Conservation (phyloP, 805 yeast species). For the Ogataea neopini region DNA sequence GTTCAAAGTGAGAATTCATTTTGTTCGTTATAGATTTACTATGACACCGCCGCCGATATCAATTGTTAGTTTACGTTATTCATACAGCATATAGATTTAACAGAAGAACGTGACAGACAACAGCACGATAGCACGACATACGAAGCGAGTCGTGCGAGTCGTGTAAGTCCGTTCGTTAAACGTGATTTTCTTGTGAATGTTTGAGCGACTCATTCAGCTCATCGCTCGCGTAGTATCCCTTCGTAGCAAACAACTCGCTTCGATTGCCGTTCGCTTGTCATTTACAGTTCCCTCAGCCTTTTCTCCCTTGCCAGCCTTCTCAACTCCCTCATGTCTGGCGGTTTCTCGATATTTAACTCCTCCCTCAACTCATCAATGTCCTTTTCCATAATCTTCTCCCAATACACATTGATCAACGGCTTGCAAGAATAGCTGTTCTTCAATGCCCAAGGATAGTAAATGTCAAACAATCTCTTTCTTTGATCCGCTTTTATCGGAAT, state of each 20-base stretch:
- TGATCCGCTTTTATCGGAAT: slow-evolving; percentile 66
- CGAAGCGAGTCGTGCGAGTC: too few species aligned
- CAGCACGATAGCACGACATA: too few species aligned
- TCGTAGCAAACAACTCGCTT: too few species aligned
- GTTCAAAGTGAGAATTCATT: not conserved
- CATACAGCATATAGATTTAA: slow-evolving; percentile 4
- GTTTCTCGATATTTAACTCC: slow-evolving; percentile 72
- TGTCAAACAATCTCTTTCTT: slow-evolving; percentile 59
- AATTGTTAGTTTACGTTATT: slow-evolving; percentile 3
- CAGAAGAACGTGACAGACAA: too few species aligned
- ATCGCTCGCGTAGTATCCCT: too few species aligned
- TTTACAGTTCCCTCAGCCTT: slow-evolving; percentile 9
- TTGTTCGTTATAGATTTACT: too few species aligned
- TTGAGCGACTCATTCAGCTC: too few species aligned
- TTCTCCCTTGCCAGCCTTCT: slow-evolving; percentile 42
- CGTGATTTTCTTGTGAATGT: too few species aligned
- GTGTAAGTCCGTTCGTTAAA: too few species aligned
- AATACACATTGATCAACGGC: slow-evolving; percentile 82
- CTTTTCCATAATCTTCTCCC: slow-evolving; percentile 80
- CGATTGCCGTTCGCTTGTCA: too few species aligned
- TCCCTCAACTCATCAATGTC: slow-evolving; percentile 72
- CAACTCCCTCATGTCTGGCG: slow-evolving; percentile 75
- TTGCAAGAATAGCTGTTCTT: slow-evolving; percentile 69
- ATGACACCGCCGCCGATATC: not conserved
- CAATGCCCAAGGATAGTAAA: slow-evolving; percentile 88